phyloP scores from a whole-genome alignment of 441 rosid species.

The Melastoma candidum region DNA sequence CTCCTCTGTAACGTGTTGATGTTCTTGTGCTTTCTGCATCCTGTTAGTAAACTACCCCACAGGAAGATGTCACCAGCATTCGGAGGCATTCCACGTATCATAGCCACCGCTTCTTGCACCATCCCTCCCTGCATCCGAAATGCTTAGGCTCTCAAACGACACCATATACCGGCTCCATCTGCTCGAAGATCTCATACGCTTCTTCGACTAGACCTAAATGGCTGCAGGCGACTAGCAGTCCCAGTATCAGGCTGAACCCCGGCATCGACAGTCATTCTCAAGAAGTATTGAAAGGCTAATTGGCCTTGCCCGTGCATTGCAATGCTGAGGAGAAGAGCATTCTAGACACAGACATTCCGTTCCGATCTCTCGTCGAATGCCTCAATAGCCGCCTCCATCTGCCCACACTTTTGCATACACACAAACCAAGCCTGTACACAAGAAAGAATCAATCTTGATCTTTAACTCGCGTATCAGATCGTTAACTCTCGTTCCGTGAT shows the following conservation, averaged over 20 bases:
- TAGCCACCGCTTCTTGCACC: constrained; percentile 43
- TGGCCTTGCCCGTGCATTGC: constrained; percentile 54
- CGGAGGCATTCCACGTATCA: constrained; percentile 43
- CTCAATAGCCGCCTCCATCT: constrained; percentile 29
- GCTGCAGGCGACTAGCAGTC: constrained; percentile 64
- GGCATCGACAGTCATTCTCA: constrained; percentile 29
- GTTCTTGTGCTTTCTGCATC: constrained; percentile 60
- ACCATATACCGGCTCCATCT: constrained; percentile 39
- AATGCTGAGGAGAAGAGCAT: constrained; percentile 57
- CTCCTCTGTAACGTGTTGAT: constrained; percentile 43
- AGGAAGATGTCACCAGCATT: constrained; percentile 36
- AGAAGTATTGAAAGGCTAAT: constrained; percentile 33
- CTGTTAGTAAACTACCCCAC: constrained; percentile 69
- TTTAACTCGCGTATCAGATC: constrained; percentile 23
- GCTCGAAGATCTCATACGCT: constrained; percentile 41
- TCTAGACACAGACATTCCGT: constrained; percentile 49
- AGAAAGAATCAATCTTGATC: constrained; percentile 34
- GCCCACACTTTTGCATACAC: constrained; percentile 58
- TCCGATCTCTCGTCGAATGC: constrained; percentile 39
- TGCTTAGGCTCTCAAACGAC: constrained; percentile 47
- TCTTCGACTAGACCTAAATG: constrained; percentile 56
- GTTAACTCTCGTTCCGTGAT: constrained; percentile 42
- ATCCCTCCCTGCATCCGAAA: constrained; percentile 68
- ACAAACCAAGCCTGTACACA: constrained; percentile 59
- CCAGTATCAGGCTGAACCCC: constrained; percentile 40